Percentiles rank a stretch among this genome's conserved stretches.
phyloP scores from a whole-genome alignment of 495 filamentous ascomycete genomes.

The Aspergillus saccharolyticus region DNA sequence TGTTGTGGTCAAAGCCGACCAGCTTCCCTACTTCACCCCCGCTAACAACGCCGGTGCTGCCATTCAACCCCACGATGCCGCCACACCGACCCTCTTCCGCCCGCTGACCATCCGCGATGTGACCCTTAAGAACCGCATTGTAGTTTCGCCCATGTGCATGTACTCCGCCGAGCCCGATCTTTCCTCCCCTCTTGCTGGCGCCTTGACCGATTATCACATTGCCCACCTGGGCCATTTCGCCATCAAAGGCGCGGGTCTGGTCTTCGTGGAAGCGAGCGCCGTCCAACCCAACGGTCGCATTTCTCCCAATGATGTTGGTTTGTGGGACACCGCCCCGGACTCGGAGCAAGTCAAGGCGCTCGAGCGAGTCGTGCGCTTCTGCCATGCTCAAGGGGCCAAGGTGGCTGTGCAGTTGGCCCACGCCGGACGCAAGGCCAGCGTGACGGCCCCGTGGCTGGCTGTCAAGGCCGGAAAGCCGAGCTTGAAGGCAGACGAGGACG shows the following conservation, averaged over 20 bases:
- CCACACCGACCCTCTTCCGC: conserved; percentile 58
- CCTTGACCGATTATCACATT: conserved; percentile 67
- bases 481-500: conserved; percentile 45
- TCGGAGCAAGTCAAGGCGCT: conserved; percentile 58
- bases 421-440: conserved; percentile 69
- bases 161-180: conserved; percentile 54
- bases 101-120: conserved; percentile 61
- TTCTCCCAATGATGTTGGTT: conserved; percentile 60
- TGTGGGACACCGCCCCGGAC: conserved; percentile 55
- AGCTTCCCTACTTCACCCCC: conserved; percentile 55
- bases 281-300: conserved; percentile 67
- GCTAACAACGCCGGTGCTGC: conserved; percentile 53
- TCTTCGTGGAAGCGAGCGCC: conserved; percentile 64
- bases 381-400: conserved; percentile 58
- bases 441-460: conserved; percentile 56
- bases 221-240: conserved; percentile 59
- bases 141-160: conserved; percentile 54
- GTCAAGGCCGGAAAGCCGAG: conserved; percentile 22
- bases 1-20: conserved; percentile 6
- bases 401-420: conserved; percentile 70
- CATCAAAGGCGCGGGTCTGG: conserved; percentile 58
- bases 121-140: conserved; percentile 69
- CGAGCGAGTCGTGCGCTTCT: conserved; percentile 56
- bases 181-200: conserved; percentile 45
- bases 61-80: conserved; percentile 30